Evolutionary conservation across 306 rosid species (phyloP).

Genomic region (Cucurbita pepo): DNA sequence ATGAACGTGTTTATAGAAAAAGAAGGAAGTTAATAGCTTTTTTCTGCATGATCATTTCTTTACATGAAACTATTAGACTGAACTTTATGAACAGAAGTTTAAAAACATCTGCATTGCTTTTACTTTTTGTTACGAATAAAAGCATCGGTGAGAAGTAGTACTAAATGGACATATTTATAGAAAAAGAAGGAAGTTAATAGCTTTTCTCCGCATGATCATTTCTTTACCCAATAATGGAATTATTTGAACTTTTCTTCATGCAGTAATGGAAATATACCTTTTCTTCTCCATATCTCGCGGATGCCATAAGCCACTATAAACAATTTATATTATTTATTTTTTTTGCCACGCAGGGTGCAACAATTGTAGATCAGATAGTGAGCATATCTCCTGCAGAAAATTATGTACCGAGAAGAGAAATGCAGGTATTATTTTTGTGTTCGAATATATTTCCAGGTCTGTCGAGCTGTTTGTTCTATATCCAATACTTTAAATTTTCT

Average conservation of each 20-base stretch:
- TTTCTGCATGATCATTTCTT: not conserved
- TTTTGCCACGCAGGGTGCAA: conserved; percentile 59
- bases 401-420: conserved; percentile 41
- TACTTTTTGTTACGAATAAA: not conserved
- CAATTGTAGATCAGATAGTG: conserved; percentile 76
- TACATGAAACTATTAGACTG: not conserved
- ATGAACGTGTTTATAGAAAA: not conserved
- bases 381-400: conserved; percentile 55
- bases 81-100: too few species aligned
- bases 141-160: not conserved
- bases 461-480: not conserved
- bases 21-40: not conserved
- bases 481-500: conserved; percentile 9
- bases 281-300: not conserved
- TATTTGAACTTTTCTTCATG: not conserved
- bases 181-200: not conserved
- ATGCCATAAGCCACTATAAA: not conserved
- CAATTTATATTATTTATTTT: not conserved
- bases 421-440: conserved; percentile 19
- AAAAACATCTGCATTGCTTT: not conserved
- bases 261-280: not conserved
- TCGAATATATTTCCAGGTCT: not conserved
- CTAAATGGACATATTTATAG: not conserved
- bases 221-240: not conserved
- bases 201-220: not conserved